phyloP scores from a whole-genome alignment of 2,329 filamentous ascomycete genomes.

The Hysterium pulicare region DNA sequence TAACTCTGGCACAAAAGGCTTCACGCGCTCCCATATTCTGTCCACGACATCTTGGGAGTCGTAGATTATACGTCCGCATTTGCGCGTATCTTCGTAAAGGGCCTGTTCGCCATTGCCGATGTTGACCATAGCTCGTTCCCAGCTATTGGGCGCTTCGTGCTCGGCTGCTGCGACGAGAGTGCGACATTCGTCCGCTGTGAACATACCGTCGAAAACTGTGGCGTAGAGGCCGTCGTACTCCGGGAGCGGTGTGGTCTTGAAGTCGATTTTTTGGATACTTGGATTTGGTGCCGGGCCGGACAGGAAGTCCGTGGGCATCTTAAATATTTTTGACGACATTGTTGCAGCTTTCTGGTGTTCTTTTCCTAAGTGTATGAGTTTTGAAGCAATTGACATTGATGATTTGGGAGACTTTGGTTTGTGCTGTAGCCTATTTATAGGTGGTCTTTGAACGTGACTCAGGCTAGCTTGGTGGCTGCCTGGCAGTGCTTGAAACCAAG shows the following conservation, averaged over 20 bases:
- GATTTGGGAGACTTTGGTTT: too few species aligned
- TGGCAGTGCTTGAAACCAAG: too few species aligned
- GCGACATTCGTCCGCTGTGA: constrained; percentile 61
- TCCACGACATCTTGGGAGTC: constrained; percentile 61
- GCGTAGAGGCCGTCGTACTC: constrained; percentile 57
- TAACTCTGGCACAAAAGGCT: constrained; percentile 48
- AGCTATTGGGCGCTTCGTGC: constrained; percentile 44
- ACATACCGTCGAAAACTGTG: constrained; percentile 59
- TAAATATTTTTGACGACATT: neutral
- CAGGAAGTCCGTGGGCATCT: too few species aligned
- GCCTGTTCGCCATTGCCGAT: constrained; percentile 60
- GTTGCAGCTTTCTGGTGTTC: too few species aligned
- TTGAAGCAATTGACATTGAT: too few species aligned
- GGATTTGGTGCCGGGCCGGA: too few species aligned
- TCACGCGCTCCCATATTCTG: constrained; percentile 59
- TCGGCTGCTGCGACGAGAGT: constrained; percentile 27
- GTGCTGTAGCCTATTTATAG: too few species aligned
- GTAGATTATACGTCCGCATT: constrained; percentile 75
- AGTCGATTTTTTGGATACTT: too few species aligned
- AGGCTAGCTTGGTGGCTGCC: too few species aligned
- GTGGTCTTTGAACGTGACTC: too few species aligned
- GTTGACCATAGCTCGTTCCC: constrained; percentile 69
- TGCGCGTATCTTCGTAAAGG: constrained; percentile 57
- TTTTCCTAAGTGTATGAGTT: too few species aligned
- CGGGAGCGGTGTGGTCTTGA: too few species aligned